Conservation (phyloP, 1,284 basidiomycete genomes). For the Pisolithus thermaeus region DNA sequence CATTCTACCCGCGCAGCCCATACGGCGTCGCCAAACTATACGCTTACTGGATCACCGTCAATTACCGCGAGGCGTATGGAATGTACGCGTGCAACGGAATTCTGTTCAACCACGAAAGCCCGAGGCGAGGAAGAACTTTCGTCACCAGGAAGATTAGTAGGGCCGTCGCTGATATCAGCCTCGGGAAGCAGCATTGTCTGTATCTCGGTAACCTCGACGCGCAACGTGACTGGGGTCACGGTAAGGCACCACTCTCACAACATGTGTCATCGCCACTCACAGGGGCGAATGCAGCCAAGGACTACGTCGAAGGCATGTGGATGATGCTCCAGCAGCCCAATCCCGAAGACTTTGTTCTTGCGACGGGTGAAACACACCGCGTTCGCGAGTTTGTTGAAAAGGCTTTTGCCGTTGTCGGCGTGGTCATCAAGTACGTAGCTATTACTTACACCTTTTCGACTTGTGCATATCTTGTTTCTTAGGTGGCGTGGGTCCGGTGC, state of each 20-base stretch:
- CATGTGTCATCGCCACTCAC: conserved; percentile 8
- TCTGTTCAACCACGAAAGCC: conserved; percentile 92
- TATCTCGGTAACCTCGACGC: conserved; percentile 91
- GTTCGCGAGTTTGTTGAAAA: conserved; percentile 89
- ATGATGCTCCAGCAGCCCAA: conserved; percentile 80
- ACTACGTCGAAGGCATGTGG: conserved; percentile 96
- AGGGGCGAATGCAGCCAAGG: conserved; percentile 48
- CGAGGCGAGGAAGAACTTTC: conserved; percentile 85
- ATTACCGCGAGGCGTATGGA: conserved; percentile 88
- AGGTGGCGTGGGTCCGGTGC: conserved; percentile 74
- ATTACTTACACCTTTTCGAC: background rate
- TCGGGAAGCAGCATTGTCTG: conserved; percentile 81
- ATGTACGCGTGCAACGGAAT: conserved; percentile 92
- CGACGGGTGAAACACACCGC: conserved; percentile 87
- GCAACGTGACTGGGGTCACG: conserved; percentile 92
- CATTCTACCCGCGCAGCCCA: conserved; percentile 89
- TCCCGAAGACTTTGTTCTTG: conserved; percentile 86
- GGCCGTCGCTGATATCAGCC: conserved; percentile 82
- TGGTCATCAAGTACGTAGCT: conserved; percentile 51
- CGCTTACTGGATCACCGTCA: conserved; percentile 85
- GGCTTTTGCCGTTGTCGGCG: conserved; percentile 65
- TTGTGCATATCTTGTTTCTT: background rate
- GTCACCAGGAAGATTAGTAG: conserved; percentile 90
- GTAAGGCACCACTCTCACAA: conserved; percentile 35
- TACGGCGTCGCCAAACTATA: conserved; percentile 91